These are phyloP conservation scores for Cladophialophora carrionii DNA, from an alignment of 2,329 filamentous ascomycete species.

Conservation along the genomic window DNA sequence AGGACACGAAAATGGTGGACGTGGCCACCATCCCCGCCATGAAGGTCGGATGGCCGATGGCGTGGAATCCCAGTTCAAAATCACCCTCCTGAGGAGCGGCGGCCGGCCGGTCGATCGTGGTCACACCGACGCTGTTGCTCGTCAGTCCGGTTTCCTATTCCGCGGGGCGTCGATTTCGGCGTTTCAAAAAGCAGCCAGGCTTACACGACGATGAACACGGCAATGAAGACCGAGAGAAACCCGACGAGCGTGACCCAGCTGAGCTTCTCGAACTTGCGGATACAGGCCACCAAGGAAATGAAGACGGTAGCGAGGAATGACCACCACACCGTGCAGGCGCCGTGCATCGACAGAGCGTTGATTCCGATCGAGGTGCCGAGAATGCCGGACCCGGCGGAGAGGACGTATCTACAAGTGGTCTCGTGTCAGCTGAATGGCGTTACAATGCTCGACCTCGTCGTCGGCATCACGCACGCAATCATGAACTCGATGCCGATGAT, in stretches of 20 bases:
- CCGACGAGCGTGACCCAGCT: slow-evolving; percentile 66
- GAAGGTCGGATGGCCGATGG: slow-evolving; percentile 39
- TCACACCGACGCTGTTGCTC: slow-evolving; percentile 36
- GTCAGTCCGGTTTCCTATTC: background rate
- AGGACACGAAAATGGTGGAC: slow-evolving; percentile 42
- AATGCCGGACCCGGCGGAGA: slow-evolving; percentile 50
- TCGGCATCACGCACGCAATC: slow-evolving; percentile 45
- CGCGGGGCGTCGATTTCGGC: background rate
- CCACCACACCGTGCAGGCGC: slow-evolving; percentile 41
- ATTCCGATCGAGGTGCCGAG: slow-evolving; percentile 48
- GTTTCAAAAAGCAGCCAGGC: background rate
- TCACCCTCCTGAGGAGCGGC: slow-evolving; percentile 40
- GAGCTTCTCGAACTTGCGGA: slow-evolving; percentile 19
- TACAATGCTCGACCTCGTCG: background rate
- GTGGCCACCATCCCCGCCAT: slow-evolving; percentile 40
- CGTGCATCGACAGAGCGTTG: slow-evolving; percentile 49
- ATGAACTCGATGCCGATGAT: slow-evolving; percentile 61
- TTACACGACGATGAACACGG: slow-evolving; percentile 48
- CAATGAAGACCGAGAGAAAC: slow-evolving; percentile 61
- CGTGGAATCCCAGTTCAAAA: slow-evolving; percentile 40
- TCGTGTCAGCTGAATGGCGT: background rate
- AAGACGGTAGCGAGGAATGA: slow-evolving; percentile 39
- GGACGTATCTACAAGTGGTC: slow-evolving; percentile 45
- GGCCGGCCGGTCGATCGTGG: slow-evolving; percentile 43
- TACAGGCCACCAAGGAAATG: slow-evolving; percentile 39